Base-by-base conservation (phyloP, 768 basidiomycete species). In the Tylopilus subfusipes region DNA sequence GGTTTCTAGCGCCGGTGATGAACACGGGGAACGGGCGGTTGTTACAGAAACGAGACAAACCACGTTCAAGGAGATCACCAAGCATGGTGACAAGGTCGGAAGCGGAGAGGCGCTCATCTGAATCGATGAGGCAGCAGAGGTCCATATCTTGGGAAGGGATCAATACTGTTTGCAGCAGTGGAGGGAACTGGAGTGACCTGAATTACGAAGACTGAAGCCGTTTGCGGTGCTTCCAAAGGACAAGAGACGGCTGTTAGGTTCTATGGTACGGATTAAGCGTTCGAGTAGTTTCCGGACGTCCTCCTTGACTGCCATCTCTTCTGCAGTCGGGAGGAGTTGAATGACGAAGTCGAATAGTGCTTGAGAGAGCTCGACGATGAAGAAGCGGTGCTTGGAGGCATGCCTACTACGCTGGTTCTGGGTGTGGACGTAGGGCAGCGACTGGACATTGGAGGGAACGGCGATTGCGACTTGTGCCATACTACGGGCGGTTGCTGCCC, bases 171-270 rank as follows among this genome's bases (percentile, higher is more conserved):
- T 30, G 43, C 21, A 50, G 57, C 29, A 53, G 53, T 18, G 45
- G 24, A 47, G 25, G 22, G 39, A 52, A 56, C 50, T 56, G 31
- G 22, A 61, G 77, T 53, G 49, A 90, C 95, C 95, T 57, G 93
- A 96, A 75, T 98, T 97, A 62, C 93, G 82, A 64, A 98, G 82
- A 68, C 92, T 94, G 77, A 98, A 96, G 54, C 95, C 94, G 66
- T 98, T 98, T 12, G 94, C 95, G 34, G 93, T 97, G 68, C 92
- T 94, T 31, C 96, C 96, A 69, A 99, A 99, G 53, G 93, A 93
- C 62, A 96, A 73, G 62, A 99, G 76, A 50, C 91, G 85, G 60
- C 90, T 90, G 63, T 92, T 82, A 42, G 94, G 95, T 70, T 95
- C 91, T 73, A 99, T 91, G 42, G 91, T 94, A 68, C 91, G 83